Base-by-base conservation (phyloP, 768 basidiomycete species). In the Suillus discolor region DNA sequence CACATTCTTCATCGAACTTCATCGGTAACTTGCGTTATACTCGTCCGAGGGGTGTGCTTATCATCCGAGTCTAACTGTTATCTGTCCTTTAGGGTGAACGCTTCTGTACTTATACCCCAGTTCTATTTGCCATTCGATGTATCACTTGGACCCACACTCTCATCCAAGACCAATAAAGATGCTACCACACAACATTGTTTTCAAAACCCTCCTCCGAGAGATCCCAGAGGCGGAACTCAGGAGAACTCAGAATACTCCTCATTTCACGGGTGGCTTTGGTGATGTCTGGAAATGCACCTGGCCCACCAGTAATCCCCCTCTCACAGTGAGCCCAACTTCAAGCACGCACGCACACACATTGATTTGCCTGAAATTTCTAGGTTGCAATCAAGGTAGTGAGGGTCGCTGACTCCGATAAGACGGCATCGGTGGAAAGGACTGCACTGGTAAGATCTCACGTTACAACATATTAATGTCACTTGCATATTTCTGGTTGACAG, bases 401-500 rank as follows among this genome's bases (percentile, higher is more conserved):
- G 39, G 59, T 42, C 39, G 0, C 25, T 28, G 25, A 60, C 25
- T 2, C 11, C 3, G 20, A 9, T 42, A 18, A 60, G 12, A 41
- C 6, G 18, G 25, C 1, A 60, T 1, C 12, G 5, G 7, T 42
- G 11, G 41, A 5, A 12, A 60, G 31, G 41, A 42, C 16, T 12
- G 39, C 25, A 11, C 11, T 11, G 25, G 59, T 42, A 60, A 31
- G 39, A 6, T 7, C 25, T 60, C 25, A 18, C 1, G 1, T 60
- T 7, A 28, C 3, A 13, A 4, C 18, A 42, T 13, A 42, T 42
- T 6, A 25, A 25, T 1, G 12, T 42, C 20, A 1, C 25, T 60
- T 20, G 28, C 25, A 12, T 11, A 60, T 25, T 18, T 18, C 3
- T 60, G 39, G 16, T 9, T 60, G 11, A 18, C 38, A 79, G 77